Base-by-base conservation (phyloP, 2,329 filamentous ascomycete genomes). In the Hypoxylon sp. region DNA sequence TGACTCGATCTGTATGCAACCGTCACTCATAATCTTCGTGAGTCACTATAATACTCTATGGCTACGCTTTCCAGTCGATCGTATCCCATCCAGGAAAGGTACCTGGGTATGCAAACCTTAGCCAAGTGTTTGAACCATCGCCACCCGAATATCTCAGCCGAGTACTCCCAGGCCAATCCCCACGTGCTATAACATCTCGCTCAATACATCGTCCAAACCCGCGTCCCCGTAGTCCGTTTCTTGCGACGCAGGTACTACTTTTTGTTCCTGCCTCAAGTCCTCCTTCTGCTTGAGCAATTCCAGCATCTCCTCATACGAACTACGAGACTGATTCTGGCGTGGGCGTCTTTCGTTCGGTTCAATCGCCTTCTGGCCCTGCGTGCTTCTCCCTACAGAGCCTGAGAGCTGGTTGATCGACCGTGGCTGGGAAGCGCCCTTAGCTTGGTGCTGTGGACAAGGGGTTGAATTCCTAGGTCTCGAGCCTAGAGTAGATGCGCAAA, bases 181-280 rank as follows among this genome's bases (percentile, higher is more conserved):
- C 24, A 11, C 4, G 5, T 26, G 30, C 40, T 61, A 68, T 28
- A 70, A 40, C 32, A 70, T 66, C 44, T 66, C 68, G 22, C 24
- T 56, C 9, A 70, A 50, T 5, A 61, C 60, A 12, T 70, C 67
- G 20, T 73, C 71, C 40, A 70, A 60, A 30, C 60, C 67, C 8
- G 59, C 56, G 11, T 75, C 74, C 4, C 74, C 73, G 20, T 76
- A 76, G 24, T 76, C 74, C 18, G 73, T 76, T 48, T 74, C 74
- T 45, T 75, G 73, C 1, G 73, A 75, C 8, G 70, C 70, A 9
- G 63, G 11, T 7, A 63, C 18, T 9, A 22, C 51, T 14, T 54
- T 26, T 30, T 59, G 33, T 22, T 60, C 58, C 44, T 57, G 61
- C 28, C 57, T 64, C 36, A 51, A 16, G 16, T 30, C 60, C 38